phyloP scores from a whole-genome alignment of 1,284 basidiomycete species.

The Sphagnurus paluster region DNA sequence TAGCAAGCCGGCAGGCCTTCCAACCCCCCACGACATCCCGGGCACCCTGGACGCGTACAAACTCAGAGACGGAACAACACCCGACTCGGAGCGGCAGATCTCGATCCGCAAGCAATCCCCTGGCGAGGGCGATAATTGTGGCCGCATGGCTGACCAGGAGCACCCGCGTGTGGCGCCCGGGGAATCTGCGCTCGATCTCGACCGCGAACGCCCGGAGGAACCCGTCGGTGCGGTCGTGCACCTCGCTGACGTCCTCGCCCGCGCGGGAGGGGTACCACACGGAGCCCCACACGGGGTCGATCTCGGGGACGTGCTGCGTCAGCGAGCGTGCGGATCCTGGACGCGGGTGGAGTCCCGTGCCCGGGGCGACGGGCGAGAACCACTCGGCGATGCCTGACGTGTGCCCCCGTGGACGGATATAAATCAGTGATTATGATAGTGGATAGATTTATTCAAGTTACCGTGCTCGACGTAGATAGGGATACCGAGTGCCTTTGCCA shows the following conservation, averaged over 20 bases:
- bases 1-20: conserved; percentile 48
- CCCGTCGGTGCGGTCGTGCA: conserved; percentile 62
- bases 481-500: conserved; percentile 57
- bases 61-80: conserved; percentile 66
- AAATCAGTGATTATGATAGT: not conserved
- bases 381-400: conserved; percentile 76
- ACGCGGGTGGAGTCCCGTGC: conserved; percentile 74
- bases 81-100: conserved; percentile 58
- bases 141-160: conserved; percentile 82
- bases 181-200: conserved; percentile 45
- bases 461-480: conserved; percentile 80
- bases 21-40: conserved; percentile 40
- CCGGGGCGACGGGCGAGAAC: conserved; percentile 73
- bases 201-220: conserved; percentile 56
- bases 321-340: conserved; percentile 55
- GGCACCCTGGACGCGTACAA: conserved; percentile 35
- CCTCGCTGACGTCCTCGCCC: conserved; percentile 66
- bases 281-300: conserved; percentile 62
- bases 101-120: conserved; percentile 57
- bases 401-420: not conserved
- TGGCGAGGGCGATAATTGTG: conserved; percentile 69
- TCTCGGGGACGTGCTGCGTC: conserved; percentile 52
- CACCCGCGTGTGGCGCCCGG: conserved; percentile 46
- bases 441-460: too few species aligned
- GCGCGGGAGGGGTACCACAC: conserved; percentile 70